Percentiles rank a stretch among this genome's conserved stretches.
These are phyloP conservation scores for Vairimorpha necatrix DNA, from an alignment of 371 early-diverging fungal genomes.

Conservation along the genomic window DNA sequence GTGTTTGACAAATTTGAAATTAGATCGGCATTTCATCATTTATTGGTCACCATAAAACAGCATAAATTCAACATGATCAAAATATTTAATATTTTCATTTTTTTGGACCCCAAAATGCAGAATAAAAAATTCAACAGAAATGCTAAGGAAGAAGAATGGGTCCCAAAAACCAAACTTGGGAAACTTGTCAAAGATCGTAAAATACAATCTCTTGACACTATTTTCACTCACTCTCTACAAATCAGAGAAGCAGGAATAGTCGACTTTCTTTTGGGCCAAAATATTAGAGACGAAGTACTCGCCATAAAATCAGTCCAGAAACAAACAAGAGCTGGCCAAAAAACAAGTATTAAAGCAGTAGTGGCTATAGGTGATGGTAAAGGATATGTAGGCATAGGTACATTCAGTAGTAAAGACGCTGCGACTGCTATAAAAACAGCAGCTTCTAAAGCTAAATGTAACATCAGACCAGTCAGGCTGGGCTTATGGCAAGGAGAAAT, in stretches of 20 bases:
- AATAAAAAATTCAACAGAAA: slow-evolving; percentile 22
- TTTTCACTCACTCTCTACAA: slow-evolving; percentile 89
- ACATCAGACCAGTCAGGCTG: slow-evolving; percentile 90
- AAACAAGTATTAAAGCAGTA: slow-evolving; percentile 98
- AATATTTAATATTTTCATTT: no score
- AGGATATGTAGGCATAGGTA: slow-evolving; percentile 95
- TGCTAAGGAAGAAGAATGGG: slow-evolving; percentile 62
- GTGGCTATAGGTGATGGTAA: slow-evolving; percentile 92
- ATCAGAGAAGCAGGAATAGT: slow-evolving; percentile 99
- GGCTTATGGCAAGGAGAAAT: slow-evolving; percentile 95
- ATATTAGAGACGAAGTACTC: slow-evolving; percentile 96
- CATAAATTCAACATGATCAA: no score
- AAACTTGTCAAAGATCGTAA: slow-evolving; percentile 63
- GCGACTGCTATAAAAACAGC: slow-evolving; percentile 95
- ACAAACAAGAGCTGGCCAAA: slow-evolving; percentile 98
- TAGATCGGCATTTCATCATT: no score
- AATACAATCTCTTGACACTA: slow-evolving; percentile 74
- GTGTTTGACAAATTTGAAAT: no score
- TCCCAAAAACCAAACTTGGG: slow-evolving; percentile 65
- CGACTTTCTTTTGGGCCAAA: slow-evolving; percentile 76
- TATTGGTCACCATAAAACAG: no score
- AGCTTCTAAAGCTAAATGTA: slow-evolving; percentile 92
- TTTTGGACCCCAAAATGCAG: slow-evolving; percentile 28
- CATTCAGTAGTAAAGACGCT: slow-evolving; percentile 97
- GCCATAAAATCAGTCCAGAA: slow-evolving; percentile 99